Evolutionary conservation across 805 yeast species (phyloP).

Genomic region (Starmerella floris): DNA sequence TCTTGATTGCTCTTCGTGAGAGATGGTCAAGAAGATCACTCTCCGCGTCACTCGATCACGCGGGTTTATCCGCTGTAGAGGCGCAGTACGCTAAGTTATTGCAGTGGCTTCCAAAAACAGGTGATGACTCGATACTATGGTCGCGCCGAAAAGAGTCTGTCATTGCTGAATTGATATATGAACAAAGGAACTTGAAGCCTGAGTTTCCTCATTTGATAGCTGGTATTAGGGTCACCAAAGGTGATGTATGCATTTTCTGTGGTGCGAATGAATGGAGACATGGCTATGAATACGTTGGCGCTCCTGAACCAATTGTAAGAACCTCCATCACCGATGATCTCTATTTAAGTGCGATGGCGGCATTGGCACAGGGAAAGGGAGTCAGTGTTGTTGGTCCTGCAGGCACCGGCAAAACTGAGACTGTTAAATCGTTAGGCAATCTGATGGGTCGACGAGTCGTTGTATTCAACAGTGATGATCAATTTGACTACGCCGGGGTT

Average conservation of each 20-base stretch:
- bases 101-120: conserved; percentile 2
- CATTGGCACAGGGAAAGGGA: conserved; percentile 62
- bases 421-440: conserved; percentile 71
- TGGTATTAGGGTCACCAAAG: not conserved
- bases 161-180: conserved; percentile 10
- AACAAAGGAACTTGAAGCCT: conserved; percentile 1
- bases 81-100: not conserved
- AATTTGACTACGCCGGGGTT: conserved; percentile 69
- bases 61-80: not conserved
- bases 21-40: not conserved
- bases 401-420: conserved; percentile 93
- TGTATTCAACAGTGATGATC: conserved; percentile 85
- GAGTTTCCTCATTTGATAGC: not conserved
- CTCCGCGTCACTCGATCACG: not conserved
- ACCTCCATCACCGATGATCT: conserved; percentile 60
- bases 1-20: conserved; percentile 16
- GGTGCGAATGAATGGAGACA: conserved; percentile 41
- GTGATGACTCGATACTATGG: conserved; percentile 8
- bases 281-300: conserved; percentile 75
- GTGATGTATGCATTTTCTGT: conserved; percentile 32
- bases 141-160: conserved; percentile 10
- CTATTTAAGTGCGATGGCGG: conserved; percentile 57
- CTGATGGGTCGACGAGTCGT: conserved; percentile 67
- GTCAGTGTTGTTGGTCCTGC: conserved; percentile 93
- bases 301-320: conserved; percentile 55